Evolutionary conservation across 1,284 basidiomycete species (phyloP).

Genomic region (Clitocybe nebularis): DNA sequence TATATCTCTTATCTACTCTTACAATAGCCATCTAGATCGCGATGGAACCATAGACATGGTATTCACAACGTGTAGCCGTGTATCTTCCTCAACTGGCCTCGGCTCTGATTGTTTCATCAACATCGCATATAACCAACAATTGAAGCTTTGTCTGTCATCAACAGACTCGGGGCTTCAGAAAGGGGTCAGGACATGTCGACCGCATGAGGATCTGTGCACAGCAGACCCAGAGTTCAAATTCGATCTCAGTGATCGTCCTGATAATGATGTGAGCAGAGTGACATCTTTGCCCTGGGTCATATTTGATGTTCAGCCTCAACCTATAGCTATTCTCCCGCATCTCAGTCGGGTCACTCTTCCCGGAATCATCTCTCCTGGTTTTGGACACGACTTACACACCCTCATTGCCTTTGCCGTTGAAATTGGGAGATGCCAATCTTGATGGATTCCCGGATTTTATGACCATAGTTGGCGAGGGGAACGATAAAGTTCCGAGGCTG

Average conservation of each 20-base stretch:
- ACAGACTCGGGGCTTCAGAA: slow-evolving; percentile 44
- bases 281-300: slow-evolving; percentile 1
- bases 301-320: slow-evolving; percentile 2
- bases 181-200: slow-evolving; percentile 63
- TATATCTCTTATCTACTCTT: slow-evolving; percentile 3
- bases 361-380: slow-evolving; percentile 58
- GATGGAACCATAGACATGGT: slow-evolving; percentile 97
- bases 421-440: slow-evolving; percentile 87
- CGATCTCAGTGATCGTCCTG: slow-evolving; percentile 50
- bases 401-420: slow-evolving; percentile 72
- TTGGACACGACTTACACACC: slow-evolving; percentile 61
- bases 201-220: slow-evolving; percentile 77
- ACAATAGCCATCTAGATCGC: slow-evolving; percentile 57
- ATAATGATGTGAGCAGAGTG: slow-evolving; percentile 50
- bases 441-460: slow-evolving; percentile 96
- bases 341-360: slow-evolving; percentile 62
- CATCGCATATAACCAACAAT: slow-evolving; percentile 92
- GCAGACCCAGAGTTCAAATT: slow-evolving; percentile 82
- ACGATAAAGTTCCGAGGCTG: slow-evolving; percentile 59
- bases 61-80: slow-evolving; percentile 78
- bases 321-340: slow-evolving; percentile 65
- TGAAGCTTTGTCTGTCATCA: slow-evolving; percentile 69
- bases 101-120: slow-evolving; percentile 82
- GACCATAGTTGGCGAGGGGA: slow-evolving; percentile 48
- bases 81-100: slow-evolving; percentile 63